Conservation (phyloP, 768 basidiomycete genomes). For the Naganishia antarctica region DNA sequence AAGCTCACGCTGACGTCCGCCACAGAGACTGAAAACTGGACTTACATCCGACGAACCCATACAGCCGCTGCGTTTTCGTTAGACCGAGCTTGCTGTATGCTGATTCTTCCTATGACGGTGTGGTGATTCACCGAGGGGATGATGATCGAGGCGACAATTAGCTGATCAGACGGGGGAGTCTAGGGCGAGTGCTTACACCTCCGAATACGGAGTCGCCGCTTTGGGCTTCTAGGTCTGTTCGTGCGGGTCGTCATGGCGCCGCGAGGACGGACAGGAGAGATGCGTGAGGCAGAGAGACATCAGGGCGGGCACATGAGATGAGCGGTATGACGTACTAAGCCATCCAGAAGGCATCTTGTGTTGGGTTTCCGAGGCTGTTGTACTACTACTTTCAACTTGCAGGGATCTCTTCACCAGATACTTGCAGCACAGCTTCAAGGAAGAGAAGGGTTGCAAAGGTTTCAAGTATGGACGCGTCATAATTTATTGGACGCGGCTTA, state of each 20-base stretch:
- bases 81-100: constrained; percentile 17
- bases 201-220: constrained; percentile 9
- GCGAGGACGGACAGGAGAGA: background rate
- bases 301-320: no score
- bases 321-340: constrained; percentile 21
- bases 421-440: background rate
- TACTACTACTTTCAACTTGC: background rate
- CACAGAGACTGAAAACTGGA: constrained; percentile 40
- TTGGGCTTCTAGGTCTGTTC: constrained; percentile 1
- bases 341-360: constrained; percentile 16
- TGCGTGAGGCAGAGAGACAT: background rate
- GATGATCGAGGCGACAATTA: no score
- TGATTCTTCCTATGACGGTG: constrained; percentile 15
- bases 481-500: background rate
- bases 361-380: background rate
- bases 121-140: no score
- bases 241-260: no score
- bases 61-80: constrained; percentile 54
- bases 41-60: constrained; percentile 80
- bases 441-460: background rate
- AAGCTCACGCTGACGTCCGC: background rate
- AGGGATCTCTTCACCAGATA: no score
- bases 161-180: no score
- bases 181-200: constrained; percentile 1
- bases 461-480: background rate